These are phyloP conservation scores for Rutidosis leptorrhynchoides DNA, from an alignment of 129 eudicot species.

Conservation along the genomic window DNA sequence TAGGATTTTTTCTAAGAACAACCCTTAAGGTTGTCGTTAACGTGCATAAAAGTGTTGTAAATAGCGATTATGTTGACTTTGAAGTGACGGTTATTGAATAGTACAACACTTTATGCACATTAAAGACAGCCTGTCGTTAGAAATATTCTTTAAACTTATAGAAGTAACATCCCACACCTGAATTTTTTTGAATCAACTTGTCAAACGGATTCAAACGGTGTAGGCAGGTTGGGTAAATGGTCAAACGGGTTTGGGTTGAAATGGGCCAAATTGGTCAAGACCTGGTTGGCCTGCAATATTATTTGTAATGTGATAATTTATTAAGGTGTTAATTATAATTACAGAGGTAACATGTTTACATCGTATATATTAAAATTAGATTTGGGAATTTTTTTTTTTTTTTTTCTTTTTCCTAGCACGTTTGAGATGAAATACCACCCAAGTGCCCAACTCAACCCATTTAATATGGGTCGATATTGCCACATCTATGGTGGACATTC, in stretches of 20 bases:
- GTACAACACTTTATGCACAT: no score
- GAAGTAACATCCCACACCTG: conserved; percentile 98
- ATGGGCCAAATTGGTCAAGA: not conserved
- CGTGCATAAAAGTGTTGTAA: no score
- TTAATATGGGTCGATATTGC: not conserved
- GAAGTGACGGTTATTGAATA: no score
- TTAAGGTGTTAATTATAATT: not conserved
- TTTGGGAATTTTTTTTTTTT: not conserved
- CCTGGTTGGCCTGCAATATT: not conserved
- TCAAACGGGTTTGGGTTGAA: not conserved
- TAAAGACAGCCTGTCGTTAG: no score
- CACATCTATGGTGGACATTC: not conserved
- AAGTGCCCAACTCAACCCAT: not conserved
- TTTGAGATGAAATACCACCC: not conserved
- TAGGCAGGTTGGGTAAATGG: not conserved
- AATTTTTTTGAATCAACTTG: conserved; percentile 4
- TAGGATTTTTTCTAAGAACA: no score
- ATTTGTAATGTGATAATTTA: not conserved
- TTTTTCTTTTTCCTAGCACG: not conserved
- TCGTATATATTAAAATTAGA: not conserved
- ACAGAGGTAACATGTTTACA: not conserved
- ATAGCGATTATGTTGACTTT: no score
- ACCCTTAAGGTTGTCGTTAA: no score
- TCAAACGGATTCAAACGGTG: no score
- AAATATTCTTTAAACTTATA: no score